phyloP scores from a whole-genome alignment of 2,329 filamentous ascomycete species.

The Talaromyces sp. region DNA sequence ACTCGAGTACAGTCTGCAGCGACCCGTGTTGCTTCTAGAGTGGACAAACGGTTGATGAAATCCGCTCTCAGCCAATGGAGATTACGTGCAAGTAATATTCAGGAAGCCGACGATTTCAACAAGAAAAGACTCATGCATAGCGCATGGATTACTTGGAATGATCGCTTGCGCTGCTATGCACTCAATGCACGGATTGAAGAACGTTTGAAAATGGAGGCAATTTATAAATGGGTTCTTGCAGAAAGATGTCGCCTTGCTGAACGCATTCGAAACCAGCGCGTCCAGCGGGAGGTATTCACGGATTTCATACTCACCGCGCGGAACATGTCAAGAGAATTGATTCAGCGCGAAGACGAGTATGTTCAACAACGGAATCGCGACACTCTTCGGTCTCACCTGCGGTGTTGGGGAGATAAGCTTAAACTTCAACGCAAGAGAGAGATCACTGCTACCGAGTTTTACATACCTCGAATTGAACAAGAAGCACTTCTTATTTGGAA shows the following conservation, averaged over 20 bases:
- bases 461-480: slow-evolving; percentile 34
- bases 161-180: slow-evolving; percentile 50
- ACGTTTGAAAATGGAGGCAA: slow-evolving; percentile 48
- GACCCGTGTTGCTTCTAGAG: slow-evolving; percentile 37
- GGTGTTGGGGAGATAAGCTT: slow-evolving; percentile 33
- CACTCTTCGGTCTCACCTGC: slow-evolving; percentile 28
- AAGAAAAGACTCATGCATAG: slow-evolving; percentile 50
- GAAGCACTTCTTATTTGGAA: slow-evolving; percentile 36
- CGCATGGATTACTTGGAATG: slow-evolving; percentile 58
- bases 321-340: slow-evolving; percentile 29
- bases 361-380: slow-evolving; percentile 27
- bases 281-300: slow-evolving; percentile 33
- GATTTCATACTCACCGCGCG: slow-evolving; percentile 35
- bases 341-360: slow-evolving; percentile 31
- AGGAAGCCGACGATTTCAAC: slow-evolving; percentile 46
- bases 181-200: slow-evolving; percentile 50
- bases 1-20: slow-evolving; percentile 37
- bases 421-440: slow-evolving; percentile 35
- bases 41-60: slow-evolving; percentile 41
- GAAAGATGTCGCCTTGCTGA: slow-evolving; percentile 37
- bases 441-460: slow-evolving; percentile 37
- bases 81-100: slow-evolving; percentile 37
- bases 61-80: slow-evolving; percentile 47
- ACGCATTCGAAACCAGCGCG: slow-evolving; percentile 33
- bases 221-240: slow-evolving; percentile 59